Percentiles rank a stretch among this genome's conserved stretches.
Conservation (phyloP, 83 land plant species). For the Larix sibirica region DNA sequence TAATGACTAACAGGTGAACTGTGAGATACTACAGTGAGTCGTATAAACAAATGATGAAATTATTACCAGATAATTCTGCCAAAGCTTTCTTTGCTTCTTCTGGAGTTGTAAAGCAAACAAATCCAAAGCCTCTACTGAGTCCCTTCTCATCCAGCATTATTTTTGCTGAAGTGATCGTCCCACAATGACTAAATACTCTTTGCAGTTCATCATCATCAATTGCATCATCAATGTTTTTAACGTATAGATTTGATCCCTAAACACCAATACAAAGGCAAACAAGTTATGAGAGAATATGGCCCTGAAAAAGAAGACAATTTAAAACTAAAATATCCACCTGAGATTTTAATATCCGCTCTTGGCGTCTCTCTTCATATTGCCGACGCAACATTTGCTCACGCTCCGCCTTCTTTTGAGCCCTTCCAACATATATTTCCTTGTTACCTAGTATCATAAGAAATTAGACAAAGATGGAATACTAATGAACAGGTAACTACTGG, state of each 20-base stretch:
- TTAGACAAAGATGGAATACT: background rate
- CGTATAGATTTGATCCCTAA: constrained; percentile 79
- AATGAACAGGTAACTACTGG: background rate
- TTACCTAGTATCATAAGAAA: constrained; percentile 34
- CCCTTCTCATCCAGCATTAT: constrained; percentile 79
- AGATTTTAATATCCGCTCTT: constrained; percentile 54
- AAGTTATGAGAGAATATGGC: background rate
- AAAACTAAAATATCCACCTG: constrained; percentile 30
- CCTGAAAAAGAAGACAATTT: background rate
- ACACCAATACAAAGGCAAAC: background rate
- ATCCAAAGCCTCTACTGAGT: constrained; percentile 79
- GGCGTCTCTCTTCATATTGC: constrained; percentile 67
- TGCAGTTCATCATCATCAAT: constrained; percentile 66
- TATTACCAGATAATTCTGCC: constrained; percentile 51
- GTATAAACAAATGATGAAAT: constrained; percentile 1
- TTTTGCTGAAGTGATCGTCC: constrained; percentile 73
- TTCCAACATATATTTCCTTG: constrained; percentile 71
- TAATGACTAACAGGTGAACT: background rate
- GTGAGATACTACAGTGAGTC: background rate
- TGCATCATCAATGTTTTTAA: constrained; percentile 78
- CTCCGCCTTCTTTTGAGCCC: constrained; percentile 86
- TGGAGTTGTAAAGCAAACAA: constrained; percentile 76
- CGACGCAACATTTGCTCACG: constrained; percentile 57
- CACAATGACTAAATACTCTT: constrained; percentile 58
- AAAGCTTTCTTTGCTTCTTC: constrained; percentile 89